Conservation (phyloP, 1,284 basidiomycete genomes). For the Caloboletus firmus region DNA sequence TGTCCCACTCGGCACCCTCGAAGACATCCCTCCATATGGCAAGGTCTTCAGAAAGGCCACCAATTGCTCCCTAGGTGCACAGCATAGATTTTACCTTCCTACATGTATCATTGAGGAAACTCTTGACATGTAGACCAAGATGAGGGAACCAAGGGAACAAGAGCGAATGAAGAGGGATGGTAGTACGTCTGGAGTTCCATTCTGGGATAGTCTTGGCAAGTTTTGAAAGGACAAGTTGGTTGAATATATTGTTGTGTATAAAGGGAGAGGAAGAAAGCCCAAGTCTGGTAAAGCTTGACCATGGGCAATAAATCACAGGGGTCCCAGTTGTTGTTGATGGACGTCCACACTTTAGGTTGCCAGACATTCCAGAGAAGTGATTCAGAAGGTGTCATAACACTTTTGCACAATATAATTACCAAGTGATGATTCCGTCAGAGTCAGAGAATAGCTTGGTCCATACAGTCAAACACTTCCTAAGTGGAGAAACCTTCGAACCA, state of each 20-base stretch:
- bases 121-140: conserved; percentile 76
- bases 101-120: conserved; percentile 81
- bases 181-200: conserved; percentile 70
- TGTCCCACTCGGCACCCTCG: conserved; percentile 83
- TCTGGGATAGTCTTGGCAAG: conserved; percentile 80
- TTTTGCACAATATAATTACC: no score
- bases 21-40: conserved; percentile 84
- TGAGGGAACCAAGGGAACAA: conserved; percentile 97
- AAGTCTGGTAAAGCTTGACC: conserved; percentile 83
- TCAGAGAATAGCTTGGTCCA: no score
- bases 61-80: conserved; percentile 74
- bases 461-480: no score
- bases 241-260: conserved; percentile 91
- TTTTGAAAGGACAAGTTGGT: conserved; percentile 94
- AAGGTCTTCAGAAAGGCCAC: conserved; percentile 76
- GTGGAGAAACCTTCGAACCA: no score
- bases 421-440: no score
- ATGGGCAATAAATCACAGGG: conserved; percentile 72
- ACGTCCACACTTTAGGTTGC: conserved; percentile 90
- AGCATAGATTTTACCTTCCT: conserved; percentile 81
- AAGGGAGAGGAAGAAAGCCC: conserved; percentile 88
- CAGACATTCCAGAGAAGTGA: conserved; percentile 92
- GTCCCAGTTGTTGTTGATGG: conserved; percentile 92
- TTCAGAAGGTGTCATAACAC: conserved; percentile 98
- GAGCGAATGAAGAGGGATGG: conserved; percentile 69